Base-by-base conservation (phyloP, 257 asterid species). In the Craterostigma plantagineum region DNA sequence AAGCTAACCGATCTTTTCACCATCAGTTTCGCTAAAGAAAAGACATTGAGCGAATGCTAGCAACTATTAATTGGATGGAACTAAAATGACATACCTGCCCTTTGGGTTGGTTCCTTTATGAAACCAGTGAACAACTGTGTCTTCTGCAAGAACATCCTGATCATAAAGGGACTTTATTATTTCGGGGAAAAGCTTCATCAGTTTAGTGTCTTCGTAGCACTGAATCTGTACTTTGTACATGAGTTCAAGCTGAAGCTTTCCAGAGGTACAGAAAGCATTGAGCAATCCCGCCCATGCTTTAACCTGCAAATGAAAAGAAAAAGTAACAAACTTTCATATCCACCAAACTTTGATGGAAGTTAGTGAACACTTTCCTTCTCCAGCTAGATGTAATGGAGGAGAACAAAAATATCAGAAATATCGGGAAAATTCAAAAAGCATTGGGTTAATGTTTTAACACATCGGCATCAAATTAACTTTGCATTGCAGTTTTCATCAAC, bases 91-190 rank as follows among this genome's bases (percentile, higher is more conserved):
- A 14, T 59, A 90, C 98, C 98, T 74, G 72, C 94, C 98, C 98
- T 67, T 90, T 1, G 59, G 87, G 59, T 64, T 79, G 13, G 94
- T 68, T 70, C 98, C 95, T 63, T 83, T 90, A 3, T 72, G 78
- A 72, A 78, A 87, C 97, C 97, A 87, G 62, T 79, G 94, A 65
- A 76, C 92, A 62, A 87, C 73, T 47, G 94, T 83, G 57, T 90
- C 92, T 59, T 90, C 98, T 7, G 98, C 92, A 47, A 90, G 87
- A 38, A 90, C 94, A 59, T 90, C 98, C 64, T 79, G 87, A 45
- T 83, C 95, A 35, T 83, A 90, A 4, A 90, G 92, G 7, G 94
- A 79, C 75, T 75, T 83, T 59, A 90, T 65, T 54, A 83, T 83
- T 50, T 90, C 98, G 47, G 98, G 98, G 49, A 90, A 90, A 47